Conservation (phyloP, 192 early-diverging fungal genomes). For the Chytriomyces confervae region DNA sequence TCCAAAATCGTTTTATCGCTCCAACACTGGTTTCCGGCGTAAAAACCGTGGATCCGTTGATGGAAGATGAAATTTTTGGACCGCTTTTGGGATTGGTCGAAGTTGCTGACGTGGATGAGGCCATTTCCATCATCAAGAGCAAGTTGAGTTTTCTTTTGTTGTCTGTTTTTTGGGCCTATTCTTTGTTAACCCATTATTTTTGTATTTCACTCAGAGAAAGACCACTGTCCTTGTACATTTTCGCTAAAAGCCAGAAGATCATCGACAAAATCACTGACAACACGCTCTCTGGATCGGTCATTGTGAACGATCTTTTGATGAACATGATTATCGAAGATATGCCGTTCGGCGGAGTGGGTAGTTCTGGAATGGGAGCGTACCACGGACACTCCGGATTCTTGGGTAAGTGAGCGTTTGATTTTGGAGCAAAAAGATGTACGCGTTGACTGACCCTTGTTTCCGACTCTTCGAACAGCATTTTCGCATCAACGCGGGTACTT, state of each 20-base stretch:
- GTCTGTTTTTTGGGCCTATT: background rate
- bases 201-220: conserved; percentile 7
- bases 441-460: background rate
- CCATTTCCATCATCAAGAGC: conserved; percentile 40
- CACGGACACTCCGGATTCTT: conserved; percentile 5
- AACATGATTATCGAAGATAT: conserved; percentile 57
- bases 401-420: background rate
- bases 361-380: conserved; percentile 79
- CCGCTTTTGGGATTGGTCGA: conserved; percentile 83
- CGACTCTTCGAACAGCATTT: background rate
- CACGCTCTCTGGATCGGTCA: conserved; percentile 75
- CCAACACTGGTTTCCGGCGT: conserved; percentile 85
- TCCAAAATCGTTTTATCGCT: conserved; percentile 73
- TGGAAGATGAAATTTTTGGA: conserved; percentile 91
- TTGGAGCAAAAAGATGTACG: background rate
- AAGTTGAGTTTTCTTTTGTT: conserved; percentile 14
- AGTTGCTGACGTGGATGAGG: conserved; percentile 45
- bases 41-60: conserved; percentile 52
- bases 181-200: background rate
- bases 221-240: conserved; percentile 85
- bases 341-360: conserved; percentile 89
- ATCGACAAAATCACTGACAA: conserved; percentile 64
- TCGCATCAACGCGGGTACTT: conserved; percentile 17
- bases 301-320: conserved; percentile 82
- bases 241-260: conserved; percentile 55